These are phyloP conservation scores for Coemansia sp. DNA, from an alignment of 192 early-diverging fungal genomes.

Conservation along the genomic window DNA sequence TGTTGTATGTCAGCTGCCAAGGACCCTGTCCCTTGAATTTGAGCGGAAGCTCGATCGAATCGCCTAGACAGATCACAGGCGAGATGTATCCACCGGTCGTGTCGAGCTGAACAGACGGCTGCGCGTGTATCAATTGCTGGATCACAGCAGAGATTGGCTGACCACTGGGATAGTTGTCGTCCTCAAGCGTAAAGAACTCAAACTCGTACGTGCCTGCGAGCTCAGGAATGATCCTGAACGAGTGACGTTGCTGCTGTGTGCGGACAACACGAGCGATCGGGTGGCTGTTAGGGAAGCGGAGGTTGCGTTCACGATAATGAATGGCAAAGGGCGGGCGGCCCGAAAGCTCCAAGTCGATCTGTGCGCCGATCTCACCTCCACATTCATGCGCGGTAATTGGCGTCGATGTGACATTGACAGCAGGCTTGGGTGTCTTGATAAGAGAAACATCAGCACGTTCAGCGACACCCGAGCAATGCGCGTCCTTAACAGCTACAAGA, in stretches of 20 bases:
- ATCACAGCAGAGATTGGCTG: constrained; percentile 20
- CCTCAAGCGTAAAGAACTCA: constrained; percentile 50
- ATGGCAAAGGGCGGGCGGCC: constrained; percentile 50
- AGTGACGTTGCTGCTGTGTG: constrained; percentile 34
- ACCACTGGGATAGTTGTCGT: constrained; percentile 53
- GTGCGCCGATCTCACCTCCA: constrained; percentile 49
- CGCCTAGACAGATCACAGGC: constrained; percentile 23
- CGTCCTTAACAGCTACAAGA: constrained; percentile 30
- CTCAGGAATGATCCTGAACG: constrained; percentile 36
- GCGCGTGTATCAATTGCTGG: constrained; percentile 45
- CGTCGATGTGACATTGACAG: constrained; percentile 27
- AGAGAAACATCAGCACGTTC: constrained; percentile 25
- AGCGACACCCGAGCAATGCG: constrained; percentile 27
- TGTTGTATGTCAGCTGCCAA: constrained; percentile 52
- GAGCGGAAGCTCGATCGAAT: constrained; percentile 47
- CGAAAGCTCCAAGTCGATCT: constrained; percentile 40
- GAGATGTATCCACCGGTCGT: constrained; percentile 14
- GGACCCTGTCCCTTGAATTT: constrained; percentile 57
- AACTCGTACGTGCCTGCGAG: constrained; percentile 46
- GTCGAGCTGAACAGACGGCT: constrained; percentile 43
- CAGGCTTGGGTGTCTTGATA: constrained; percentile 24
- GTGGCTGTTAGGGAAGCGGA: constrained; percentile 27
- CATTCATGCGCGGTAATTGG: constrained; percentile 52
- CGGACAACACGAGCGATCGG: constrained; percentile 30
- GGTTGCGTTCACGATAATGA: constrained; percentile 48